Evolutionary conservation across 345 rosid species (phyloP), one percentile per base, ranked within the genome.

Genomic region (Eucalyptus coolabah): DNA sequence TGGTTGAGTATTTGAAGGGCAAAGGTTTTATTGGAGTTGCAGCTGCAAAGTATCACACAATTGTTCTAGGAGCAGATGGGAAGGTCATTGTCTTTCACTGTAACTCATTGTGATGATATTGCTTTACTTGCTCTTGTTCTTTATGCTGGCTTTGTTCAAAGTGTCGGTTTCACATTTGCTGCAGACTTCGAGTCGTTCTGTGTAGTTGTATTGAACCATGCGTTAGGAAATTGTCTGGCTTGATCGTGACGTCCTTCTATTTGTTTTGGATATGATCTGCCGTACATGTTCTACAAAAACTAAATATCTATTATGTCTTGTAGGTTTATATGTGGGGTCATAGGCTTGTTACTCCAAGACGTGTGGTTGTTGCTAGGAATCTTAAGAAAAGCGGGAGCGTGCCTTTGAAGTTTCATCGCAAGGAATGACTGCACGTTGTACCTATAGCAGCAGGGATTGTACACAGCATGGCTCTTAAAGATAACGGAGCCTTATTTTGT

Each of bases 311-410:
- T 6, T 45, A 56, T 88, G n/a, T 60, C 45, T 90, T 91, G 81
- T 93, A 97, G 99, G 98, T 96, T 42, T 95, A 92, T 90, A 96
- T 96, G 60, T 98, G 99, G 99, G 99, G 99, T 90, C 99, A 98
- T 94, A 95, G 98, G 88, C 93, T 96, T 88, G 99, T 98, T 92
- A 95, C 98, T 30, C 99, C 99, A 65, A 94, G 94, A 92, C 96
- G 96, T 89, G 96, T 96, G 90, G n/a, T 92, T 51, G 90, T 96
- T 90, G 92, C 95, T 88, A 95, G 99, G 91, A 96, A 95, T 90
- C 91, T 96, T 87, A 96, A 94, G 93, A 97, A 96, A 93, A 93
- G 93, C 86, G 98, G 97, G 88, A 93, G 88, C 88, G 80, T 92
- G 19, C 93, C 95, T 50, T 89, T 94, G 94, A 97, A 98, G 91